Conservation (phyloP, 139 green algal genomes). For the Penium margaritaceum region DNA sequence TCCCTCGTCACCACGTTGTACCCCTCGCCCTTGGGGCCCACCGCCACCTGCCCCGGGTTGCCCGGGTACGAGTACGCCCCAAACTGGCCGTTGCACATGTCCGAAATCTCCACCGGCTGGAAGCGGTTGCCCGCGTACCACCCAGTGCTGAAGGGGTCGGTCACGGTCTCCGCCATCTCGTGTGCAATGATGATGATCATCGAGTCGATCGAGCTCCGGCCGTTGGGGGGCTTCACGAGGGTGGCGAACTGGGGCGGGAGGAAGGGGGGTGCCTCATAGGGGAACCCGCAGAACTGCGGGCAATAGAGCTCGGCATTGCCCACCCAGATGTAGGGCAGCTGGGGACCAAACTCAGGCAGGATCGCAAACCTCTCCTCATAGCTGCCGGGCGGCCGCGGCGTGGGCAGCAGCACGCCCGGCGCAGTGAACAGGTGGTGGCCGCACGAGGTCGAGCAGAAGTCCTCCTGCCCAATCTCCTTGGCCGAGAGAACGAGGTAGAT, state of each 20-base stretch:
- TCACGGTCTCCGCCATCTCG: not conserved
- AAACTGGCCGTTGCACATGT: not conserved
- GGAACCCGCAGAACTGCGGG: conserved; percentile 7
- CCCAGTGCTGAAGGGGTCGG: not conserved
- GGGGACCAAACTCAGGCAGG: no score
- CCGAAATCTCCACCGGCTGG: not conserved
- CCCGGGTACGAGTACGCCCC: not conserved
- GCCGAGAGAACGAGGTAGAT: not conserved
- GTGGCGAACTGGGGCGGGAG: not conserved
- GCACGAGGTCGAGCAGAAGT: conserved; percentile 5
- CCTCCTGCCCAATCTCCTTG: not conserved
- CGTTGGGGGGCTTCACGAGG: conserved; percentile 4
- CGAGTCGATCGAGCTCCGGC: not conserved
- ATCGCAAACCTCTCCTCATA: no score
- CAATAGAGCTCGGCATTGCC: not conserved
- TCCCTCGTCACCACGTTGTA: not conserved
- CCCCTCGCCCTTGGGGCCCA: not conserved
- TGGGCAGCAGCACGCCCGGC: not conserved
- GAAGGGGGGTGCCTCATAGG: not conserved
- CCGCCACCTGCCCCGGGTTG: not conserved
- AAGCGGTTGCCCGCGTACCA: not conserved
- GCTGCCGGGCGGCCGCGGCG: not conserved
- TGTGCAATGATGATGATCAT: not conserved
- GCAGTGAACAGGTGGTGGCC: not conserved
- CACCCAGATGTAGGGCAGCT: not conserved